Base-by-base conservation (phyloP, 805 yeast species). In the Sporopachydermia quercuum region DNA sequence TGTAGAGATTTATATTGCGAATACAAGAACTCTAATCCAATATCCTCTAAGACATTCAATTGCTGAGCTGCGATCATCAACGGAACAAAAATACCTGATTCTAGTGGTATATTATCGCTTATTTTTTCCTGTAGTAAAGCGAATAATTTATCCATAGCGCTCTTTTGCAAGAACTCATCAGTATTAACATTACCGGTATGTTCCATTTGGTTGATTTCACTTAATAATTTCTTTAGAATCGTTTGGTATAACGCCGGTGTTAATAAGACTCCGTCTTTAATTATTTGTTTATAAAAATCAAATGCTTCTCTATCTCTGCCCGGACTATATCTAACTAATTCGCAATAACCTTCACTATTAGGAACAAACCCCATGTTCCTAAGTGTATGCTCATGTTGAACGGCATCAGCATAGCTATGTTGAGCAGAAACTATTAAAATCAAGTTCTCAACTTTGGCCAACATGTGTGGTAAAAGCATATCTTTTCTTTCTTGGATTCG, bases 361-460 rank as follows among this genome's bases (percentile, higher is more conserved):
- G 30, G 30, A 8, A 23, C 30, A 23, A 23, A 23, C 30, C 30
- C 30, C n/a, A n/a, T n/a, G 30, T n/a, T n/a, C 8, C 30, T 8
- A 8, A 23, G n/a, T 8, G 30, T n/a, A 8, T n/a, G 30, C 30
- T 23, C 30, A 8, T 23, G 30, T n/a, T 8, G 13, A 8, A 23
- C 30, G n/a, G 30, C 30, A 23, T 23, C 30, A 8, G 30, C 30
- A 23, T 23, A 23, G 30, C 30, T 23, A n/a, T n/a, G 30, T n/a
- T n/a, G 13, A 8, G 30, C 30, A n/a, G 13, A 8, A n/a, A 23
- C 13, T n/a, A 8, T 23, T n/a, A 23, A 8, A 8, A 23, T 8
- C 30, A 8, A n/a, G n/a, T 23, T n/a, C n/a, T n/a, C 13, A 8
- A 23, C 8, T n/a, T 23, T 23, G n/a, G 30, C 30, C 30, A 23